Percentiles rank a stretch among this genome's conserved stretches.
These are phyloP conservation scores for Lactarius hengduanensis DNA, from an alignment of 768 basidiomycete genomes.

Conservation along the genomic window DNA sequence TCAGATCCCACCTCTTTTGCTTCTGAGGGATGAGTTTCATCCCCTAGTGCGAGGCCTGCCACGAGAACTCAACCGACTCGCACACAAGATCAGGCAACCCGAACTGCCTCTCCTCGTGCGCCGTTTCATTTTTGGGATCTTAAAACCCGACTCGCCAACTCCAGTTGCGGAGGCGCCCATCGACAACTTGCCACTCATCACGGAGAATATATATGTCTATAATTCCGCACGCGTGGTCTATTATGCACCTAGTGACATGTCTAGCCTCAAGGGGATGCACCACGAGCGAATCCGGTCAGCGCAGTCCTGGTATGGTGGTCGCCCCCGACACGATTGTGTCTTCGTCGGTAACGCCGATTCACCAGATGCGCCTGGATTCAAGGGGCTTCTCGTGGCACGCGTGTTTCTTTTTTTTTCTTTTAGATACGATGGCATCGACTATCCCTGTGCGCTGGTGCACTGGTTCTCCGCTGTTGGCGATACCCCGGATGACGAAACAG, in stretches of 20 bases:
- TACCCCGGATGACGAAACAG: background rate
- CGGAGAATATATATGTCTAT: background rate
- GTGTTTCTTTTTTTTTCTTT: background rate
- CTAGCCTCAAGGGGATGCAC: background rate
- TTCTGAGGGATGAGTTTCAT: too few relatives aligned
- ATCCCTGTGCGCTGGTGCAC: background rate
- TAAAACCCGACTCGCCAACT: too few relatives aligned
- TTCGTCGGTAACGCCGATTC: background rate
- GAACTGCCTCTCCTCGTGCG: too few relatives aligned
- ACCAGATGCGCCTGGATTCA: background rate
- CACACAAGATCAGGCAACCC: too few relatives aligned
- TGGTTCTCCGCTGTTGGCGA: background rate
- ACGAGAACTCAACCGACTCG: too few relatives aligned
- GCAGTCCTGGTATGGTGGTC: background rate
- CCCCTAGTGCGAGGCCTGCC: too few relatives aligned
- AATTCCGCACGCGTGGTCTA: background rate
- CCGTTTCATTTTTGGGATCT: too few relatives aligned
- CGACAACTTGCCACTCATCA: too few relatives aligned
- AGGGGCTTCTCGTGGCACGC: background rate
- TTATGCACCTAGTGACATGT: background rate
- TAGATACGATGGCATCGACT: too few relatives aligned
- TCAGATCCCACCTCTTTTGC: too few relatives aligned
- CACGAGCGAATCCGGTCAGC: background rate
- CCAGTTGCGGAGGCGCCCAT: too few relatives aligned
- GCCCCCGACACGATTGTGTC: too few relatives aligned